These are phyloP conservation scores for Wickerhamomyces subpelliculosus DNA, from an alignment of 805 yeast genomes.

Conservation along the genomic window DNA sequence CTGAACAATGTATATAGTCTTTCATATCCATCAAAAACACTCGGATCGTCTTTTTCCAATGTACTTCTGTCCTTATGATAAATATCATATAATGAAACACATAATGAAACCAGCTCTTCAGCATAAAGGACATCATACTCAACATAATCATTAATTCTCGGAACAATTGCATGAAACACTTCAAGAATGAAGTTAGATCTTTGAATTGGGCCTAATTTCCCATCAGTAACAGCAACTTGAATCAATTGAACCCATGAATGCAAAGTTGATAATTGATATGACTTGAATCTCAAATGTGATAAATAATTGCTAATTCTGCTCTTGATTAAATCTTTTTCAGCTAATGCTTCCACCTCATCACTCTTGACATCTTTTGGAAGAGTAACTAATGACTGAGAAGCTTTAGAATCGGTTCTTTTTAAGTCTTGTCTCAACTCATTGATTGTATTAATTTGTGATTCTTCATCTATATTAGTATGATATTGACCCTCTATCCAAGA, in stretches of 20 bases:
- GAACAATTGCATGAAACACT: conserved; percentile 67
- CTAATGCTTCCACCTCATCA: conserved; percentile 16
- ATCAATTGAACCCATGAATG: conserved; percentile 82
- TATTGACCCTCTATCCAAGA: conserved; percentile 15
- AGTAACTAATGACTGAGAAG: conserved; percentile 7
- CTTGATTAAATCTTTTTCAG: conserved; percentile 21
- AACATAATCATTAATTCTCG: conserved; percentile 69
- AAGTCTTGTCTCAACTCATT: conserved; percentile 12
- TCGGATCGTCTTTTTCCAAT: conserved; percentile 25
- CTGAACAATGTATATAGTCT: conserved; percentile 65
- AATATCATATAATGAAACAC: conserved; percentile 61
- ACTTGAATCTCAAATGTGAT: conserved; percentile 39
- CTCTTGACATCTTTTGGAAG: conserved; percentile 15
- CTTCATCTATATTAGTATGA: conserved; percentile 13
- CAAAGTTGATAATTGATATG: conserved; percentile 52
- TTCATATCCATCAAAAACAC: conserved; percentile 36
- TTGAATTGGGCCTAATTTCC: conserved; percentile 35
- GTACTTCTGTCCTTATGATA: conserved; percentile 43
- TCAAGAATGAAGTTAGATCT: conserved; percentile 64
- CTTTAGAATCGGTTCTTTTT: conserved; percentile 9
- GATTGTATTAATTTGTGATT: conserved; percentile 9
- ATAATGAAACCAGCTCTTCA: conserved; percentile 68
- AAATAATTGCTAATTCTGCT: conserved; percentile 37
- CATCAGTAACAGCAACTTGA: conserved; percentile 64
- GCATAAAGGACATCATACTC: conserved; percentile 61